Evolutionary conservation across 1,139 yeast genomes (phyloP).

Genomic region (Meyerozyma guilliermondii): DNA sequence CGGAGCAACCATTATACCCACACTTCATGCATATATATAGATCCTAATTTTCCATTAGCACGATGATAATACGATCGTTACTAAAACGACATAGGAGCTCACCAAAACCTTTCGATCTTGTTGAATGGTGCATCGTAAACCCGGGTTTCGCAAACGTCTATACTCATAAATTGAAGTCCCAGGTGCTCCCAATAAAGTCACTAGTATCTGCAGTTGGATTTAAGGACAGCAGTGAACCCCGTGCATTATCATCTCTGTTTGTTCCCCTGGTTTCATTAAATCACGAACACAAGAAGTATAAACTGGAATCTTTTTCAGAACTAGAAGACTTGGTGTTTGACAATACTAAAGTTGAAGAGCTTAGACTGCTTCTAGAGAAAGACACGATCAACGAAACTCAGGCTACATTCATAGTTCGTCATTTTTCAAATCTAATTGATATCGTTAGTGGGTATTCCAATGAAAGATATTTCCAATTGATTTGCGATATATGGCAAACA

Average conservation of each 20-base stretch:
- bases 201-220: background rate
- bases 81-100: background rate
- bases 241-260: background rate
- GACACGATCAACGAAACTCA: background rate
- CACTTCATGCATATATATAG: background rate
- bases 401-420: background rate
- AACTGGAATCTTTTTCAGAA: background rate
- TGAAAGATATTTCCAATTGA: slow-evolving; percentile 10
- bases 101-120: background rate
- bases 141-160: background rate
- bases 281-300: background rate
- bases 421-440: slow-evolving; percentile 13
- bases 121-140: slow-evolving; percentile 1
- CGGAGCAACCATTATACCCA: background rate
- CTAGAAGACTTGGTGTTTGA: background rate
- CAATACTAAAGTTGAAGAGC: background rate
- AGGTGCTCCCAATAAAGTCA: background rate
- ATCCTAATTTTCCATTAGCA: background rate
- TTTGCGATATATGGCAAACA: slow-evolving; percentile 19
- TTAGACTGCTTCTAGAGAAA: background rate
- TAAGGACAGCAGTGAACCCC: background rate
- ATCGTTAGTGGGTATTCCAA: slow-evolving; percentile 15
- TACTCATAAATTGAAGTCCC: background rate
- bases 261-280: background rate
- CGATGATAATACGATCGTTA: background rate